These are phyloP conservation scores for Penicillium silybi DNA, from an alignment of 495 filamentous ascomycete species.

Conservation along the genomic window DNA sequence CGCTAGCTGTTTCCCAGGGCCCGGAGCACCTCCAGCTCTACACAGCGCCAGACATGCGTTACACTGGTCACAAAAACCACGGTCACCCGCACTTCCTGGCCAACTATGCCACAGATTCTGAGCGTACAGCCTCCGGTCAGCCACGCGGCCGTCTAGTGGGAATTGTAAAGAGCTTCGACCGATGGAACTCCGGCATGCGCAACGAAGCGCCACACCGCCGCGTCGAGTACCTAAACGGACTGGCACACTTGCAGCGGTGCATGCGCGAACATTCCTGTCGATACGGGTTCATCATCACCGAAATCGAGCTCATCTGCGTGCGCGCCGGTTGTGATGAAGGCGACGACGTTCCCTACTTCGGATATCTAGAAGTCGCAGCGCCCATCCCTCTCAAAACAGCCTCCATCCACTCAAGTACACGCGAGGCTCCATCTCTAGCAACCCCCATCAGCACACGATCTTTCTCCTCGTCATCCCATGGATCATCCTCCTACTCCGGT, in stretches of 20 bases:
- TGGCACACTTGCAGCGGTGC: conserved; percentile 76
- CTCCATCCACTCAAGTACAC: neutral
- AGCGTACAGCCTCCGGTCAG: conserved; percentile 66
- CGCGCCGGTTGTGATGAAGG: conserved; percentile 67
- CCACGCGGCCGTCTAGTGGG: conserved; percentile 79
- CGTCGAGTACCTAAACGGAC: conserved; percentile 78
- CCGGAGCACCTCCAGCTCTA: conserved; percentile 56
- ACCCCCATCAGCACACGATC: conserved; percentile 25
- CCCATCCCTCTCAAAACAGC: conserved; percentile 51
- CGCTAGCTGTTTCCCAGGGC: conserved; percentile 65
- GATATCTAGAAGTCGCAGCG: conserved; percentile 71
- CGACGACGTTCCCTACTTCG: conserved; percentile 73
- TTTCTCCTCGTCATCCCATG: conserved; percentile 20
- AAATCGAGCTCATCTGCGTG: conserved; percentile 89
- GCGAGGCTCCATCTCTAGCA: conserved; percentile 14
- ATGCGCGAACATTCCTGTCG: conserved; percentile 92
- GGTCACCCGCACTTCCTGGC: conserved; percentile 60
- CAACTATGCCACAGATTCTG: conserved; percentile 68
- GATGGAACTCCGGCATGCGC: conserved; percentile 93
- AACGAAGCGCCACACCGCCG: conserved; percentile 72
- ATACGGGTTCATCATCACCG: conserved; percentile 92
- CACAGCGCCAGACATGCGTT: conserved; percentile 50
- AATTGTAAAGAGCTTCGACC: conserved; percentile 81
- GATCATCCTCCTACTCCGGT: conserved; percentile 15
- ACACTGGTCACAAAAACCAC: conserved; percentile 46